Base-by-base conservation (phyloP, 1,284 basidiomycete genomes). In the Boletus nobilissimus region DNA sequence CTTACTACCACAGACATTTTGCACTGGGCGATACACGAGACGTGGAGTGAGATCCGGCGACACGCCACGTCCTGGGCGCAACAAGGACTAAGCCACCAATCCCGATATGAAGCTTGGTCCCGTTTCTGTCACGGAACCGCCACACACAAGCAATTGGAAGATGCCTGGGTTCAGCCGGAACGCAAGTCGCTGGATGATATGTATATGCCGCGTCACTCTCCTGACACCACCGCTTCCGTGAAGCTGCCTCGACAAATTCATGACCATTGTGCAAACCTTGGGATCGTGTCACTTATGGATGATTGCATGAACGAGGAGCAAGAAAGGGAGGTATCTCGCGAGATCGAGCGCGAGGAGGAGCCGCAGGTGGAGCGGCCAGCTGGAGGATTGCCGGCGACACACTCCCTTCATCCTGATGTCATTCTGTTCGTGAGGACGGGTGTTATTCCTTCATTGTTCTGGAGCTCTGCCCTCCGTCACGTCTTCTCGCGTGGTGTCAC, bases 21-120 rank as follows among this genome's bases (percentile, higher is more conserved):
- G 46, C 60, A 72, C 16, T 72, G 70, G 70, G 43, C 43, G 13
- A 64, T 72, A 63, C 60, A 9, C 10, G 60, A 72, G 38, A 63
- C 60, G 10, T 72, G 60, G 70, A 24, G 26, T 22, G 70, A 63
- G 24, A 51, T 72, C 16, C 43, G 64, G 36, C 62, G 46, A 32
- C 34, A 18, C 18, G 43, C 62, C 9, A 60, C 62, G 1, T 18
- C 39, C 29, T 72, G 70, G 62, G 62, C 60, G 36, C 60, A 63
- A 34, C 62, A 48, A 18, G 70, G 70, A 7, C 48, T 72, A 29
- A 39, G 4, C 46, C 46, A 72, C 19, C 34, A 48, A 39, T 72
- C 60, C 19, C 43, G 36, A 66, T 22, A 39, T 16, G 65, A 73
- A 10, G 51, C 51, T 38, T 73, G 72, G 54, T 43, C 32, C 22